Conservation (phyloP, 495 filamentous ascomycete genomes). For the Rhypophila decipiens region DNA sequence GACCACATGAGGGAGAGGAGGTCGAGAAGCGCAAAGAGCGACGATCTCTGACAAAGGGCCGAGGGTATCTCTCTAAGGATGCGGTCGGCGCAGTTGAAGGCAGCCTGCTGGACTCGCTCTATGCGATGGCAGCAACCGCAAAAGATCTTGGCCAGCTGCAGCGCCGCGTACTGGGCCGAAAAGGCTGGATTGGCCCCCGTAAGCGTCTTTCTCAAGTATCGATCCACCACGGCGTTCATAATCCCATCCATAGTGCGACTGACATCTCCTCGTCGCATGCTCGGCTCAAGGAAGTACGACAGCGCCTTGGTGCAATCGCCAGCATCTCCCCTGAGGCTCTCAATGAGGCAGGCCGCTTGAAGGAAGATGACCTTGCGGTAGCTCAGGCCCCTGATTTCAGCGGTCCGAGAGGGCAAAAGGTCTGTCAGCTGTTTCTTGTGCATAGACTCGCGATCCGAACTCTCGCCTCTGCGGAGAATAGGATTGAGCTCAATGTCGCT, state of each 20-base stretch:
- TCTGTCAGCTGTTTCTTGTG: conserved; percentile 71
- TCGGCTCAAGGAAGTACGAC: conserved; percentile 86
- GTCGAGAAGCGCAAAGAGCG: conserved; percentile 86
- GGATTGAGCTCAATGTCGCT: conserved; percentile 95
- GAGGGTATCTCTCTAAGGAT: conserved; percentile 82
- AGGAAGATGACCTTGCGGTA: conserved; percentile 89
- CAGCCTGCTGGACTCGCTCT: conserved; percentile 77
- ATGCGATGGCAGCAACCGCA: conserved; percentile 88
- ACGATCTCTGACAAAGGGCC: conserved; percentile 79
- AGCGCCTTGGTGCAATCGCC: conserved; percentile 85
- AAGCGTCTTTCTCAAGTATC: conserved; percentile 67
- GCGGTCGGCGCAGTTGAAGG: conserved; percentile 71
- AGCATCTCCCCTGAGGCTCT: conserved; percentile 70
- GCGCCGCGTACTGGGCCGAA: conserved; percentile 77
- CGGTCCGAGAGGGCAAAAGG: conserved; percentile 65
- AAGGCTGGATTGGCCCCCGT: conserved; percentile 65
- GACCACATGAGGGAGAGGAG: conserved; percentile 89
- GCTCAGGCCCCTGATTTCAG: conserved; percentile 69
- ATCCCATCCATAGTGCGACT: conserved; percentile 83
- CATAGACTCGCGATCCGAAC: conserved; percentile 64
- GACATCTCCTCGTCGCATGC: conserved; percentile 70
- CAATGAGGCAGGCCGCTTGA: conserved; percentile 77
- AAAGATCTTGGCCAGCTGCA: conserved; percentile 78
- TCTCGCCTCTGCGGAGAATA: conserved; percentile 75
- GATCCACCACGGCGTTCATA: conserved; percentile 62